These are phyloP conservation scores for Fistulifera solaris DNA, from an alignment of 108 stramenopile species.

Conservation along the genomic window DNA sequence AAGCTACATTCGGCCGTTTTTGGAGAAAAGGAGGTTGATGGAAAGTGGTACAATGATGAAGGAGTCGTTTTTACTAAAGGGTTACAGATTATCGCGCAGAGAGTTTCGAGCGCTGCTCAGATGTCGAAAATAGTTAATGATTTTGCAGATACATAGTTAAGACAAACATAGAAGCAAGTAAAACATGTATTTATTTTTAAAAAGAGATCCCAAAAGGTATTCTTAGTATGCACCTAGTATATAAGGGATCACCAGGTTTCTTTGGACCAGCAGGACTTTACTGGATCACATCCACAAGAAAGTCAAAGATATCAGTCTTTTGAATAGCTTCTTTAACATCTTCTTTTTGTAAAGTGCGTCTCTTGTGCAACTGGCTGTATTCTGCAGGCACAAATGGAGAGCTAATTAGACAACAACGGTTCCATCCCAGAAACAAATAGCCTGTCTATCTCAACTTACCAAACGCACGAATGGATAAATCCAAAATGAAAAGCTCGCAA, in stretches of 20 bases:
- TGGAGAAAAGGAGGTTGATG: background rate
- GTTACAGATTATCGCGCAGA: no score
- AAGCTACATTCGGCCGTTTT: background rate
- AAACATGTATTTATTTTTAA: no score
- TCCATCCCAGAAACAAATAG: no score
- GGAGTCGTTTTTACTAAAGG: background rate
- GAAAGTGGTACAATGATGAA: background rate
- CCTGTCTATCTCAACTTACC: no score
- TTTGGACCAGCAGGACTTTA: no score
- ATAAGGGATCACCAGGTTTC: no score
- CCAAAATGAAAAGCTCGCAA: constrained; percentile 96
- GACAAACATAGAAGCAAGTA: no score
- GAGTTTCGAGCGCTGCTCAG: no score
- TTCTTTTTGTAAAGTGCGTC: constrained; percentile 81
- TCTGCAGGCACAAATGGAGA: constrained; percentile 10
- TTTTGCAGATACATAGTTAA: no score
- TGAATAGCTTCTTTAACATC: constrained; percentile 82
- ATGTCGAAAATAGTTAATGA: no score
- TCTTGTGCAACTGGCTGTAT: constrained; percentile 68
- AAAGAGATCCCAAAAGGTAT: no score
- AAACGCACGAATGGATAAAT: constrained; percentile 86
- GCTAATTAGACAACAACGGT: constrained; percentile 10
- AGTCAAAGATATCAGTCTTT: constrained; percentile 82
- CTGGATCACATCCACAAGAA: constrained; percentile 82
- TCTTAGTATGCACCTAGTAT: no score